Base-by-base conservation (phyloP, 2,329 filamentous ascomycete genomes). In the Pseudogymnoascus sp. region DNA sequence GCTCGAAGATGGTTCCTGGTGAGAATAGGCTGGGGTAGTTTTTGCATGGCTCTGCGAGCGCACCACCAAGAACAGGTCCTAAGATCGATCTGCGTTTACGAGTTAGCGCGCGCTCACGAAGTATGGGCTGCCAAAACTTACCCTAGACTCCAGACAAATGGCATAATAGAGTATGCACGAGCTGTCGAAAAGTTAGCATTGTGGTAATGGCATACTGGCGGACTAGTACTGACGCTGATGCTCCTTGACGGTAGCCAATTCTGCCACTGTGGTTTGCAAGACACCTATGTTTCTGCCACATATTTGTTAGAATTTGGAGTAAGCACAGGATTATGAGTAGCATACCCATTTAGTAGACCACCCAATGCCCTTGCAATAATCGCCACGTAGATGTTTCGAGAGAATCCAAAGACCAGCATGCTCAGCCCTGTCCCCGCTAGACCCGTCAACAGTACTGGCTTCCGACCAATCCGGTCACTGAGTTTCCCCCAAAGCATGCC, bases 71-170 rank as follows among this genome's bases (percentile, higher is more conserved):
- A 74, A 90, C 90, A 60, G 93, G 93, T 36, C 95, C 95, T 69
- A 97, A 82, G 71, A 98, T 96, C 28, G 93, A 96, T 71, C 89
- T 91, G 71, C 3, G 16, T 41, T 41, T 19, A 28, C 23, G 45
- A 34, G 10, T 10, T 19, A 16, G 25, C 8, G 61, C 8, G 61
- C 11, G 4, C 62, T 36, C 68, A 62, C 63, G 62, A 63, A 65
- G 31, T 62, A 41, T 21, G 39, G 43, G 34, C 6, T 62, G 41
- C 63, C 61, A 67, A 19, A 57, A 78, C 81, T 78, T 80, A 91
- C 81, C 95, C 95, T 73, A 99, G 83, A 74, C 93, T 97, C 95
- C 95, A 99, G 25, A 98, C 91, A 74, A 96, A 92, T 6, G 95
- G 95, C 92, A 99, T 97, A 70, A 98, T 93, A 11, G 93, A 92